Percentiles rank a stretch among this genome's conserved stretches.
Evolutionary conservation across 345 rosid genomes (phyloP).

Genomic region (Camelina sativa): DNA sequence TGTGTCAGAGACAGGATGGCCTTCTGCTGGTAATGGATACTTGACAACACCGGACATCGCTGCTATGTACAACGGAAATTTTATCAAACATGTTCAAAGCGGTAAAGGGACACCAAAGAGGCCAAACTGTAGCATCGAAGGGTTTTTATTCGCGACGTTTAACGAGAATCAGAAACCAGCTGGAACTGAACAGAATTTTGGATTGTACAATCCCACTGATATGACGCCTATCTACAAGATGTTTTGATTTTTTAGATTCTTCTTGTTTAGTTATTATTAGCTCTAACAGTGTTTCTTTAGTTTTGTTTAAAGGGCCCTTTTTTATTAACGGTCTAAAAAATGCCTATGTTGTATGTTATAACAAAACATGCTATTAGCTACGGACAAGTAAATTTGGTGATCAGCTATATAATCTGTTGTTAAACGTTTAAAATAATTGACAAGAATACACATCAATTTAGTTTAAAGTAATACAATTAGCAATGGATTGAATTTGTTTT

Average conservation of each 20-base stretch:
- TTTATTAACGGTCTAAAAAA: neutral
- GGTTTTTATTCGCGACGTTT: conserved; percentile 36
- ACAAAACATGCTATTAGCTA: too few relatives aligned
- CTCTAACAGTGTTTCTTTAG: neutral
- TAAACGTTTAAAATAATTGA: too few relatives aligned
- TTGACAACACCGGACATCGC: conserved; percentile 36
- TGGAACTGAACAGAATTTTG: conserved; percentile 36
- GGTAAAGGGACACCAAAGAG: conserved; percentile 49
- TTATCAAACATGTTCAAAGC: conserved; percentile 20
- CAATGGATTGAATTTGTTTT: too few relatives aligned
- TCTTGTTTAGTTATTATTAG: neutral
- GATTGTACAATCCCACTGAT: conserved; percentile 28
- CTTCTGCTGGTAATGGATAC: conserved; percentile 43
- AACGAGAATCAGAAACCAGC: conserved; percentile 37
- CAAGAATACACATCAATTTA: too few relatives aligned
- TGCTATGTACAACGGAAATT: conserved; percentile 26
- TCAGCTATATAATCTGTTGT: too few relatives aligned
- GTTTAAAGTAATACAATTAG: too few relatives aligned
- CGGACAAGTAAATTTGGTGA: too few relatives aligned
- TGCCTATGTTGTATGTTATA: too few relatives aligned
- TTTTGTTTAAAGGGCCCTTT: neutral
- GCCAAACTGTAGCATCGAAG: conserved; percentile 20
- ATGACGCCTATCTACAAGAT: conserved; percentile 38
- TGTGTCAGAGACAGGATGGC: conserved; percentile 56
- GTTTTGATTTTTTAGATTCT: conserved; percentile 22